A percentile compares a stretch with the other conserved stretches of the same genome.
These are phyloP conservation scores for Pugionium dolabratum DNA, from an alignment of 345 rosid genomes.

Conservation along the genomic window DNA sequence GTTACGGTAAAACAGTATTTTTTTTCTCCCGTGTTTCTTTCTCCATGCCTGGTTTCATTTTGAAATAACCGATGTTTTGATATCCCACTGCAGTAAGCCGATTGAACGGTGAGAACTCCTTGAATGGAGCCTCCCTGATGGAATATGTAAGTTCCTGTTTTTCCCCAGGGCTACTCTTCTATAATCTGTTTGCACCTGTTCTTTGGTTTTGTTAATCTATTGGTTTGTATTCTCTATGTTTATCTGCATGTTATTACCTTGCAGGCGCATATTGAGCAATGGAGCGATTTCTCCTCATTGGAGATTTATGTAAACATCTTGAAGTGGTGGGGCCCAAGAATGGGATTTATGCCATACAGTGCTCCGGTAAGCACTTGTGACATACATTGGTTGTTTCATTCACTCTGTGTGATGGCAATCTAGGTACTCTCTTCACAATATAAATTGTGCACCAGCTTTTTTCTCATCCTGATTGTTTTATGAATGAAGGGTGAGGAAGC, in stretches of 20 bases:
- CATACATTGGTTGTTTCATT: background rate
- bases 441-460: background rate
- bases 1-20: slow-evolving; percentile 27
- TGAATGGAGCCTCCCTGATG: slow-evolving; percentile 60
- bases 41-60: background rate
- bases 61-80: slow-evolving; percentile 25
- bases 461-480: slow-evolving; percentile 14
- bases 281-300: slow-evolving; percentile 78
- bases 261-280: slow-evolving; percentile 90
- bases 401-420: background rate
- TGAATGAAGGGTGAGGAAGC: slow-evolving; percentile 79
- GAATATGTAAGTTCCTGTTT: slow-evolving; percentile 57
- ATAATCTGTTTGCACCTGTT: background rate
- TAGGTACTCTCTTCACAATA: background rate
- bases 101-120: slow-evolving; percentile 60
- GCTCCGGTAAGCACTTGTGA: slow-evolving; percentile 59
- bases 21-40: background rate
- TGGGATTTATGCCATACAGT: slow-evolving; percentile 53
- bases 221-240: background rate
- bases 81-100: slow-evolving; percentile 53
- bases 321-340: slow-evolving; percentile 62
- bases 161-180: background rate
- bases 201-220: background rate
- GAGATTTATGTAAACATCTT: slow-evolving; percentile 68
- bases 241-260: slow-evolving; percentile 21